Evolutionary conservation across 1,284 basidiomycete species (phyloP).

Genomic region (Ustilago cynodontis): DNA sequence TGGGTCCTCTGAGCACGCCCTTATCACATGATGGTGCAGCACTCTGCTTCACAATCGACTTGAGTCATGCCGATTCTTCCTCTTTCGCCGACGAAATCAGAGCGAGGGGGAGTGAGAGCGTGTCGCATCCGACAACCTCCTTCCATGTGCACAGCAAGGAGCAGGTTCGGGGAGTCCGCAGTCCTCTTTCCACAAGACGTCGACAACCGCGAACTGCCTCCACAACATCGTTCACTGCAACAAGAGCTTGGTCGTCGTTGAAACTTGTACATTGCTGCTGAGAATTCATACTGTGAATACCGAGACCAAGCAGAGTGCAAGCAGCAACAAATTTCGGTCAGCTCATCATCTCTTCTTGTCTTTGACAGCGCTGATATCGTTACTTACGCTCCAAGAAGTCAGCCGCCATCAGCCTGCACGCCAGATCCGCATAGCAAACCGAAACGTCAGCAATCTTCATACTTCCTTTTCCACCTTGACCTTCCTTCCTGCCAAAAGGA

Average conservation of each 20-base stretch:
- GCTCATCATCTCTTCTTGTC: not conserved
- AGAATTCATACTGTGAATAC: not conserved
- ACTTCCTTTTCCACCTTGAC: not conserved
- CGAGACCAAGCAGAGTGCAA: not conserved
- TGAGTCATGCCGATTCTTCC: too few relatives aligned
- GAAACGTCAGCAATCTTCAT: not conserved
- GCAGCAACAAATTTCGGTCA: not conserved
- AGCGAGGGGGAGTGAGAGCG: too few relatives aligned
- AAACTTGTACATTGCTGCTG: not conserved
- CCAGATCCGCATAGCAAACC: not conserved
- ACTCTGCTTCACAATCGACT: too few relatives aligned
- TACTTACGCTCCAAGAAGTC: conserved; percentile 62
- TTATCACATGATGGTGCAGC: too few relatives aligned
- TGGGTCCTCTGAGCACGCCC: too few relatives aligned
- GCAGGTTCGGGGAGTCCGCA: too few relatives aligned
- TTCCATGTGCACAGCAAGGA: too few relatives aligned
- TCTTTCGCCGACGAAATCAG: too few relatives aligned
- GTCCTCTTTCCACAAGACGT: too few relatives aligned
- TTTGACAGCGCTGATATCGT: not conserved
- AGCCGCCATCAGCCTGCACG: conserved; percentile 60
- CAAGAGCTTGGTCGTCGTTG: not conserved
- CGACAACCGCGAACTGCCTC: too few relatives aligned
- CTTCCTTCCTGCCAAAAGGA: not conserved
- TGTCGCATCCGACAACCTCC: too few relatives aligned
- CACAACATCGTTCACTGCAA: too few relatives aligned